Evolutionary conservation across 306 rosid species (phyloP), one percentile per base, ranked within the genome.

Genomic region (Fagus crenata): DNA sequence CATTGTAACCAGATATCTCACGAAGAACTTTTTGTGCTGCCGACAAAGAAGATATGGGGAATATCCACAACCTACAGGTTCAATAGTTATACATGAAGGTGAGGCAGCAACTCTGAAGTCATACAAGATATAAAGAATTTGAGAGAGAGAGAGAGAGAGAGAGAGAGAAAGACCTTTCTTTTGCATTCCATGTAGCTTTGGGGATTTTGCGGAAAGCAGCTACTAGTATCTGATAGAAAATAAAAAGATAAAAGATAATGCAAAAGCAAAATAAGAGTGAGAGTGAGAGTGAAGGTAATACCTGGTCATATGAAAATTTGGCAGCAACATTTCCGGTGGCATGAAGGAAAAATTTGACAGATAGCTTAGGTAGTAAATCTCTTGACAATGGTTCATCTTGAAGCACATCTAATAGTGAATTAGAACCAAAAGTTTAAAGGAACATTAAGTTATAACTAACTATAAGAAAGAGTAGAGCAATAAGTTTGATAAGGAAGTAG

Each of bases 61-160:
- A 95, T 86, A 83, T 70, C 98, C 98, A 95, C 81, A 92, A 83
- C 92, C 98, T 94, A 87, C 83, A 85, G 33, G 18, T 53, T 58
- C 84, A 82, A 73, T 18, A 74, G 64, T 39, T 55, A 60, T 75
- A 78, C 40, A 67, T 65, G 49, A 72, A 77, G 77, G 75, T 72
- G 60, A 39, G 49, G 61, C 71, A 49, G 40, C 63, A 40, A 11
- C 36, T 43, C 37, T 7, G 15, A 70, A 31, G 8, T 67, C 51
- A 73, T 41, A 76, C 28, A 67, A 49, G 71, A 69, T 53, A 74
- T 7, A 6, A 64, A 18, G 9, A 43, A 22, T 22, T 22, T 22
- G 41, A 46, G 43, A 56, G 72, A 51, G 43, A 39, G 65, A 75
- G 54, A n/a, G n/a, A n/a, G n/a, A n/a, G n/a, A 40, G 4, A 36